A percentile compares a stretch with the other conserved stretches of the same genome.
phyloP scores from a whole-genome alignment of 768 basidiomycete species.

The Mycena sanguinolenta region DNA sequence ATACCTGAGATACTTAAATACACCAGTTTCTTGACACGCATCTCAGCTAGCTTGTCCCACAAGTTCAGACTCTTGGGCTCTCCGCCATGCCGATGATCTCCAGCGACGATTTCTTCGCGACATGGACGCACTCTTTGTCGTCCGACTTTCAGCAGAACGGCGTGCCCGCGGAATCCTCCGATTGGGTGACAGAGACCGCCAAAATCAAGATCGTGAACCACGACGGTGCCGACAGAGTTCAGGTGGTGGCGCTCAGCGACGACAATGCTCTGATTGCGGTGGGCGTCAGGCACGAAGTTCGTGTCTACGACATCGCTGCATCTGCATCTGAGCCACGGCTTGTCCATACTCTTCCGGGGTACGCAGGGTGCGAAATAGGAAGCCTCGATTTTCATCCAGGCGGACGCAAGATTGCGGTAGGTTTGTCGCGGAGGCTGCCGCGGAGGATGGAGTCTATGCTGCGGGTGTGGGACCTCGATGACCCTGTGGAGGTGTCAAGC shows the following conservation, averaged over 20 bases:
- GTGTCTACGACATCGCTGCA: slow-evolving; percentile 9
- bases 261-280: slow-evolving; percentile 14
- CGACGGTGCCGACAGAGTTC: too few species aligned
- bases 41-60: too few species aligned
- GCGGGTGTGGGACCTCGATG: slow-evolving; percentile 17
- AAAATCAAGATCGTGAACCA: not conserved
- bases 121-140: slow-evolving; percentile 8
- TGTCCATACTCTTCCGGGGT: slow-evolving; percentile 5
- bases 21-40: too few species aligned
- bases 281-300: not conserved
- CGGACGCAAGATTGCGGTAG: slow-evolving; percentile 16
- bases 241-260: not conserved
- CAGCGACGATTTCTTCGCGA: too few species aligned
- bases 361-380: not conserved
- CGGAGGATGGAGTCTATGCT: not conserved
- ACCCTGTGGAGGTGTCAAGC: not conserved
- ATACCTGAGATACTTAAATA: too few species aligned
- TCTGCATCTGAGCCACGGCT: too few species aligned
- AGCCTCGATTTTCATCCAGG: slow-evolving; percentile 18
- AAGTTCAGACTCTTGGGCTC: too few species aligned
- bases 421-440: not conserved
- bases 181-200: slow-evolving; percentile 7
- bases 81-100: too few species aligned
- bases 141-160: slow-evolving; percentile 19
- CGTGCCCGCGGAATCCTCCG: not conserved